Base-by-base conservation (phyloP, 164 flowering plant genomes). In the Chimonanthus praecox region DNA sequence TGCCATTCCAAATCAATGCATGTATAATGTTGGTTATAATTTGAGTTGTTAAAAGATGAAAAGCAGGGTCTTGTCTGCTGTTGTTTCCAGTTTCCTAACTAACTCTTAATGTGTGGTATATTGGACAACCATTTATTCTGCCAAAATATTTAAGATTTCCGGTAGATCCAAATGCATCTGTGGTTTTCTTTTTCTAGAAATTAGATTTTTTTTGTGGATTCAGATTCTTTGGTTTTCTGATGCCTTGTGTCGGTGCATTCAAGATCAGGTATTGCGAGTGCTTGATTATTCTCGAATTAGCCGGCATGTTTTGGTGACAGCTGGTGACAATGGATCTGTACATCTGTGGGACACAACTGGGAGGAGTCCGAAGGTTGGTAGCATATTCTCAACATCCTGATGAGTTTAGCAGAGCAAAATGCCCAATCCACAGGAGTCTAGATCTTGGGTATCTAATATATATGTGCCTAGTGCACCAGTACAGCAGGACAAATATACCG, bases 261-360 rank as follows among this genome's bases (percentile, higher is more conserved):
- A 81, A 83, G 83, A 75, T 72, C 92, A 96, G 98, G 94, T 94
- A 73, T 77, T 93, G 78, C 87, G 97, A 81, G 94, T 92, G 78
- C 98, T 96, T 87, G 99, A 96, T 78, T 96, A 93, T 86, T 96
- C 99, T 68, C 88, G 97, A 75, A 80, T 81, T 68, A 92, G 98
- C 79, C 86, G 99, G 71, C 97, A 94, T 79, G 88, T 94, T 79
- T 80, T 96, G 84, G 97, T 90, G 80, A 92, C 97, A 62, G 96
- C 99, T 50, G 99, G 99, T 73, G 99, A 96, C 84, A 98, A 92
- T 84, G 98, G 99, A 20, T 88, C 98, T 49, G 79, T 90, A 63
- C 92, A 94, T 82, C 71, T 94, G 73, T 96, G 99, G 99, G 99
- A 96, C 82, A 89, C 98, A 54, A 92, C 97, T 71, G 92, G 95